Evolutionary conservation across 306 rosid species (phyloP).

Genomic region (Hylodesmum podocarpum): DNA sequence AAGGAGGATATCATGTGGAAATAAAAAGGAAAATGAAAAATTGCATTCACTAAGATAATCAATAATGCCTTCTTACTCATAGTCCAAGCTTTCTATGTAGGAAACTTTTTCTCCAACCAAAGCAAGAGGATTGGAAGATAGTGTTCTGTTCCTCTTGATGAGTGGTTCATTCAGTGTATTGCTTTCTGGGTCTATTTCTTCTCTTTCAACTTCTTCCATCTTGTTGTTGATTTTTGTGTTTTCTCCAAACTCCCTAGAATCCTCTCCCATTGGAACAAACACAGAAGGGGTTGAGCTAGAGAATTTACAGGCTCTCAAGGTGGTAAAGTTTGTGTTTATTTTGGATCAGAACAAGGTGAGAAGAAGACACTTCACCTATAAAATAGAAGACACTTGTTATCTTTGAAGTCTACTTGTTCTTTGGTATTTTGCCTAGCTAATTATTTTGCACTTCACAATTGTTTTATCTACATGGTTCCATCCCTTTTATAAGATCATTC

Average conservation of each 20-base stretch:
- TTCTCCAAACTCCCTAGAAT: slow-evolving; percentile 40
- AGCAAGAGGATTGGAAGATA: slow-evolving; percentile 78
- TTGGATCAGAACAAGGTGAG: slow-evolving; percentile 24
- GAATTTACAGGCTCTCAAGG: not conserved
- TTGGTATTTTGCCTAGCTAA: not conserved
- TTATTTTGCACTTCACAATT: slow-evolving; percentile 8
- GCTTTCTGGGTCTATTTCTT: slow-evolving; percentile 52
- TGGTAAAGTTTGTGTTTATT: slow-evolving; percentile 2
- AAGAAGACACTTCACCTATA: slow-evolving; percentile 22
- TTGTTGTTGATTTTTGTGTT: slow-evolving; percentile 3
- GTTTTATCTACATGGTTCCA: slow-evolving; percentile 15
- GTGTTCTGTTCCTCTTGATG: slow-evolving; percentile 64
- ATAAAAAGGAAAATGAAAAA: not conserved
- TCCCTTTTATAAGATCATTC: not conserved
- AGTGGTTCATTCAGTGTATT: slow-evolving; percentile 50
- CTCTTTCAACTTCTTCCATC: slow-evolving; percentile 45
- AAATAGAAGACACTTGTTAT: slow-evolving; percentile 8
- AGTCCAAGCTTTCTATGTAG: slow-evolving; percentile 81
- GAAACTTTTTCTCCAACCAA: slow-evolving; percentile 79
- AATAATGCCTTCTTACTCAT: slow-evolving; percentile 61
- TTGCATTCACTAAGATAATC: not conserved
- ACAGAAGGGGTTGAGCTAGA: slow-evolving; percentile 10
- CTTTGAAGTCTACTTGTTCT: slow-evolving; percentile 7
- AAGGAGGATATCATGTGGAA: not conserved
- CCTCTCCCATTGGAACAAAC: slow-evolving; percentile 47